Conservation (phyloP, 2,329 filamentous ascomycete genomes). For the Akanthomyces lecanii region DNA sequence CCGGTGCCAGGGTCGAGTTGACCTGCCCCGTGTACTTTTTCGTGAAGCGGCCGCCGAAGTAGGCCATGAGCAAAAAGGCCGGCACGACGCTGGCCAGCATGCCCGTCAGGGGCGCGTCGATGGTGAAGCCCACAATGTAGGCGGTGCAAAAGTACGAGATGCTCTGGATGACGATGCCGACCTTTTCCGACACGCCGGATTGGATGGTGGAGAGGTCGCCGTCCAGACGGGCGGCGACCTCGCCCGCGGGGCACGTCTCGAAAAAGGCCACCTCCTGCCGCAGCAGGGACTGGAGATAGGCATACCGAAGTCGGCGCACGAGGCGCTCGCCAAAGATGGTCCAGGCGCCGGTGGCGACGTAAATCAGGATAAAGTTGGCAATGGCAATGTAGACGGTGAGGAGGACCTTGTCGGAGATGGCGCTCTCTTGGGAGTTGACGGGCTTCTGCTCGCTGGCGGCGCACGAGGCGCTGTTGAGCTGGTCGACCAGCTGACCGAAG, state of each 20-base stretch:
- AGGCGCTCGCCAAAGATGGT: slow-evolving; percentile 53
- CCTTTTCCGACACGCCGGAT: slow-evolving; percentile 59
- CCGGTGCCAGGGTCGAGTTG: slow-evolving; percentile 43
- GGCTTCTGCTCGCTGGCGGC: slow-evolving; percentile 3
- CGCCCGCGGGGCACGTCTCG: slow-evolving; percentile 51
- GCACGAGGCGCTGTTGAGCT: slow-evolving; percentile 39
- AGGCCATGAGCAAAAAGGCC: slow-evolving; percentile 51
- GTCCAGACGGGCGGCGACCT: slow-evolving; percentile 53
- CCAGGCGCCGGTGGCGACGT: slow-evolving; percentile 56
- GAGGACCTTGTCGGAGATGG: slow-evolving; percentile 48
- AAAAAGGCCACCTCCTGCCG: slow-evolving; percentile 55
- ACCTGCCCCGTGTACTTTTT: slow-evolving; percentile 42
- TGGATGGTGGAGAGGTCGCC: slow-evolving; percentile 57
- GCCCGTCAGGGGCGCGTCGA: slow-evolving; percentile 51
- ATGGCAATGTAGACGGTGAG: slow-evolving; percentile 56
- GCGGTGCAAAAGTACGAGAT: slow-evolving; percentile 58
- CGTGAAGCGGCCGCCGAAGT: slow-evolving; percentile 47
- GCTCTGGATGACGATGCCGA: slow-evolving; percentile 53
- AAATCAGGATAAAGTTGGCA: slow-evolving; percentile 54
- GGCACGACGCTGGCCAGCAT: slow-evolving; percentile 55
- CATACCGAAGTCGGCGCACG: slow-evolving; percentile 52
- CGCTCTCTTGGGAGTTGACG: slow-evolving; percentile 13
- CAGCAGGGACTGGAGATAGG: slow-evolving; percentile 51
- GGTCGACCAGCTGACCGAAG: slow-evolving; percentile 53
- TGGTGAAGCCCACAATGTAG: slow-evolving; percentile 58